Base-by-base conservation (phyloP, 2,329 filamentous ascomycete genomes). In the Colletotrichum ledebouriae region DNA sequence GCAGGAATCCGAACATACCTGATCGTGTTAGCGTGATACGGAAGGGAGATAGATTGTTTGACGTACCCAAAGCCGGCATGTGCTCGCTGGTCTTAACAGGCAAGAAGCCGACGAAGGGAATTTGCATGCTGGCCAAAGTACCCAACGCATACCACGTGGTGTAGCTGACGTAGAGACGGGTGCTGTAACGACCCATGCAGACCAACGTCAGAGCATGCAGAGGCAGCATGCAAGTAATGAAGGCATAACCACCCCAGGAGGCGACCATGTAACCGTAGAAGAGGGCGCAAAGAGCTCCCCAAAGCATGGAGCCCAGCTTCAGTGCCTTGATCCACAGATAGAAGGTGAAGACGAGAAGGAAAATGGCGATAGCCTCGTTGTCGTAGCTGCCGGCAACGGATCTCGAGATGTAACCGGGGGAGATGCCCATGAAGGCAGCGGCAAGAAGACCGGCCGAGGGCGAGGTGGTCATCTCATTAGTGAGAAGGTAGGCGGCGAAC, bases 221-320 rank as follows among this genome's bases (percentile, higher is more conserved):
- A 42, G 96, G 96, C 68, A 99, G 90, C 81, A 99, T 84, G 79
- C 97, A 98, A 70, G 97, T 99, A 78, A 99, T 99, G 88, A 99
- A 99, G 76, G 97, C 96, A 80, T 99, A 99, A 77, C 96, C 96
- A 86, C 96, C 96, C 96, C 96, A 99, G 17, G 97, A 97, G 56
- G 95, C 96, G 72, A 99, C 96, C 96, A 99, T 99, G 89, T 99
- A 99, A 77, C 96, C 96, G 82, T 99, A 99, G 83, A 97, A 98
- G 63, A 99, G 86, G 49, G 96, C 96, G 74, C 94, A 96, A 71
- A 98, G 85, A 42, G 93, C 94, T 74, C 94, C 95, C 95, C 95
- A 99, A 81, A 98, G 92, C 79, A 97, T 94, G 58, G 96, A 98
- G 29, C 96, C 96, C 67, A 94, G 88, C 86, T 99, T 99, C 73